Base-by-base conservation (phyloP, 768 basidiomycete species). In the Leccinum disarticulatum region DNA sequence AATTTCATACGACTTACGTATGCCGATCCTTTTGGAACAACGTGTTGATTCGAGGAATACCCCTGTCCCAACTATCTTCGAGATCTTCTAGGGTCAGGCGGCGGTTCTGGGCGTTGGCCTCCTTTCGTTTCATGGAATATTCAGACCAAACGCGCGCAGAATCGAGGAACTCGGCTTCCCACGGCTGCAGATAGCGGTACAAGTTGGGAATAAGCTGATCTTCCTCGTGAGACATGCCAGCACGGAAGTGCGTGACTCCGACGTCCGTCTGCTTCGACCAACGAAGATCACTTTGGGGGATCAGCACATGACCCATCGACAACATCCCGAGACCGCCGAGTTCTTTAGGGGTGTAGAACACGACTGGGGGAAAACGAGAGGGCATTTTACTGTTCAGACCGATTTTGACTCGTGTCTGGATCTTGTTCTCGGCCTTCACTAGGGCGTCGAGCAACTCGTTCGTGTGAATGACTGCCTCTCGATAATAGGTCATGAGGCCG, bases 311-410 rank as follows among this genome's bases (percentile, higher is more conserved):
- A 13, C 96, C 96, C 97, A 99, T 99, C 3, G 95, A 98, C 69
- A 99, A 80, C 97, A 98, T 98, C 55, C 97, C 97, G 48, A 98
- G 85, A 73, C 96, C 97, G 72, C 96, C 97, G 33, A 98, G 79
- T 81, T 98, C 97, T 87, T 98, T 98, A 0, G 94, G 95, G 6
- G 93, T 95, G 72, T 97, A 96, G 80, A 95, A 96, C 8, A 95
- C 91, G 15, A 93, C 91, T 11, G 96, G 90, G 58, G 97, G 96
- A 85, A 98, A 98, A 82, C 95, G 90, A 4, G 95, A 97, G 25
- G 97, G 97, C 97, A 99, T 98, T 80, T 98, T 97, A 75, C 91
- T 93, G 82, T 98, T 97, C 66, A 97, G 71, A n/a, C 96, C 97
- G 62, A 99, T 98, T 83, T 98, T 98, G 69, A 99, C 96, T 77